Conservation (phyloP, 2,329 filamentous ascomycete species). For the Hypoxylon sp. region DNA sequence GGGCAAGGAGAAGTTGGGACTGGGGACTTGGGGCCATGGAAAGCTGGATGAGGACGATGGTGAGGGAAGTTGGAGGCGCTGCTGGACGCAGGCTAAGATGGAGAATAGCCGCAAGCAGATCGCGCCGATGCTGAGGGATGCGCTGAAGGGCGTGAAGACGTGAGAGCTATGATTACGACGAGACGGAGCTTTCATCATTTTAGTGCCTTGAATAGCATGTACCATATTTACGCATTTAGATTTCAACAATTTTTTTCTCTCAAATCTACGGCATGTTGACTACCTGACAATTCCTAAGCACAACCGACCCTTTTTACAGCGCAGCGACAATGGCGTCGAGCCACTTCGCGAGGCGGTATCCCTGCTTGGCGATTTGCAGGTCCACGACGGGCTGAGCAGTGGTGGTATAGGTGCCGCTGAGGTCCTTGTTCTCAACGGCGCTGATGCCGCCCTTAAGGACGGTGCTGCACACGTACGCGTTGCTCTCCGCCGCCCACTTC, state of each 20-base stretch:
- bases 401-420: slow-evolving; percentile 56
- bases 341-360: slow-evolving; percentile 54
- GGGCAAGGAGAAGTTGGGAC: slow-evolving; percentile 60
- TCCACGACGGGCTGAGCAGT: slow-evolving; percentile 55
- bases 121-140: slow-evolving; percentile 72
- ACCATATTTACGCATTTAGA: background rate
- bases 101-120: slow-evolving; percentile 76
- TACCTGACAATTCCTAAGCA: too few species aligned
- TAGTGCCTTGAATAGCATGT: background rate
- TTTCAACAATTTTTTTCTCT: too few species aligned
- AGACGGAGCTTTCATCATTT: background rate
- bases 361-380: slow-evolving; percentile 60
- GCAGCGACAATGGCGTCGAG: slow-evolving; percentile 51
- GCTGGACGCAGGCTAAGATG: slow-evolving; percentile 75
- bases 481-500: slow-evolving; percentile 57
- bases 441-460: slow-evolving; percentile 55
- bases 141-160: slow-evolving; percentile 53
- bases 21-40: slow-evolving; percentile 67
- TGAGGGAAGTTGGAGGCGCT: slow-evolving; percentile 62
- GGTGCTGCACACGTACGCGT: slow-evolving; percentile 57
- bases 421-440: slow-evolving; percentile 55
- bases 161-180: background rate
- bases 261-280: too few species aligned
- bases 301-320: too few species aligned
- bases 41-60: slow-evolving; percentile 56